These are phyloP conservation scores for Stenogyne calaminthoides DNA, from an alignment of 305 asterid genomes.

Conservation along the genomic window DNA sequence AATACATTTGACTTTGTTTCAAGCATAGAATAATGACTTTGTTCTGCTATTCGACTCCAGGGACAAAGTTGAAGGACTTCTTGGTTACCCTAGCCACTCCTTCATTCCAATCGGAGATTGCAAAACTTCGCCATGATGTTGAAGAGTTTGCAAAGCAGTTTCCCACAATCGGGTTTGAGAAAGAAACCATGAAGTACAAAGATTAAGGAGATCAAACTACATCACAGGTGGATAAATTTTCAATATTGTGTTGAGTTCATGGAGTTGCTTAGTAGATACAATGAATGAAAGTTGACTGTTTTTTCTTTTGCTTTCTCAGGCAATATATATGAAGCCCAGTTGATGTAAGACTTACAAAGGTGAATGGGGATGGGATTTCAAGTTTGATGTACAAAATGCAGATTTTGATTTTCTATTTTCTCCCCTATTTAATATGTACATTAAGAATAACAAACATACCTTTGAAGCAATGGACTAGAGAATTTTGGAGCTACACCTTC, in stretches of 20 bases:
- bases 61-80: constrained; percentile 93
- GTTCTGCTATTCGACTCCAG: constrained; percentile 31
- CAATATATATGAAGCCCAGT: not conserved
- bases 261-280: not conserved
- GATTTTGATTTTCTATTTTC: constrained; percentile 29
- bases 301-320: constrained; percentile 7
- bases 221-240: constrained; percentile 23
- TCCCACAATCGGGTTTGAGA: constrained; percentile 93
- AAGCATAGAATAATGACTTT: not conserved
- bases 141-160: constrained; percentile 93
- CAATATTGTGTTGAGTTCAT: not conserved
- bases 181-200: constrained; percentile 93
- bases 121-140: constrained; percentile 70
- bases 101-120: constrained; percentile 63
- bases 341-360: constrained; percentile 9
- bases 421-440: constrained; percentile 32
- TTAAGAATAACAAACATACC: constrained; percentile 14
- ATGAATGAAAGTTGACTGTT: not conserved
- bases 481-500: not conserved
- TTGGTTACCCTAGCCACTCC: constrained; percentile 52
- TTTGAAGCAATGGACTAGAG: constrained; percentile 32
- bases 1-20: not conserved
- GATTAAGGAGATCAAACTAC: constrained; percentile 39
- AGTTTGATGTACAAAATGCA: constrained; percentile 25
- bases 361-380: constrained; percentile 25